These are phyloP conservation scores for Paramecium sonneborni DNA, from an alignment of 73 alveolate genomes.

Conservation along the genomic window DNA sequence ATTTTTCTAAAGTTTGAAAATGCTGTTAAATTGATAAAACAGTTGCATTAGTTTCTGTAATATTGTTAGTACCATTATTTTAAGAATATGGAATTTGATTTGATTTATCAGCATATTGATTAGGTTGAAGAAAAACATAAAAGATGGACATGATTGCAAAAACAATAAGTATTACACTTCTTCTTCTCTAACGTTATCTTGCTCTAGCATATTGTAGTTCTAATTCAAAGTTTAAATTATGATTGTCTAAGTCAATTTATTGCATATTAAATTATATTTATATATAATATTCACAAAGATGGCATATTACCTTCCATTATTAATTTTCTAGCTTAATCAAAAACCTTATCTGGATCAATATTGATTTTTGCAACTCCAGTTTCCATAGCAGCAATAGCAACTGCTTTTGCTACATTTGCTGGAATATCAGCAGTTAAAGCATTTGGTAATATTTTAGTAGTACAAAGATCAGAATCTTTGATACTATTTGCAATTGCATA, in stretches of 20 bases:
- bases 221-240: background rate
- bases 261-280: background rate
- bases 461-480: constrained; percentile 69
- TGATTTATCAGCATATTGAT: background rate
- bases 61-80: background rate
- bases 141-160: background rate
- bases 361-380: constrained; percentile 41
- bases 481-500: constrained; percentile 74
- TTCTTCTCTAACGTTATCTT: background rate
- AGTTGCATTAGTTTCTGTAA: background rate
- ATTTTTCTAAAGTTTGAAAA: background rate
- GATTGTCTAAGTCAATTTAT: background rate
- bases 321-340: background rate
- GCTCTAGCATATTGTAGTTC: background rate
- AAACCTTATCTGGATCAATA: constrained; percentile 38
- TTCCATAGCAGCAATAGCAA: constrained; percentile 80
- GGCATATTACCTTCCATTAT: constrained; percentile 52
- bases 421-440: constrained; percentile 81
- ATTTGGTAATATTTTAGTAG: constrained; percentile 81
- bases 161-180: background rate
- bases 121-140: background rate
- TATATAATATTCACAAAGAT: background rate
- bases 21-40: background rate
- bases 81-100: constrained; percentile 15
- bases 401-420: constrained; percentile 77